phyloP scores from a whole-genome alignment of 164 flowering plant genomes.

The Hamamelis virginiana region DNA sequence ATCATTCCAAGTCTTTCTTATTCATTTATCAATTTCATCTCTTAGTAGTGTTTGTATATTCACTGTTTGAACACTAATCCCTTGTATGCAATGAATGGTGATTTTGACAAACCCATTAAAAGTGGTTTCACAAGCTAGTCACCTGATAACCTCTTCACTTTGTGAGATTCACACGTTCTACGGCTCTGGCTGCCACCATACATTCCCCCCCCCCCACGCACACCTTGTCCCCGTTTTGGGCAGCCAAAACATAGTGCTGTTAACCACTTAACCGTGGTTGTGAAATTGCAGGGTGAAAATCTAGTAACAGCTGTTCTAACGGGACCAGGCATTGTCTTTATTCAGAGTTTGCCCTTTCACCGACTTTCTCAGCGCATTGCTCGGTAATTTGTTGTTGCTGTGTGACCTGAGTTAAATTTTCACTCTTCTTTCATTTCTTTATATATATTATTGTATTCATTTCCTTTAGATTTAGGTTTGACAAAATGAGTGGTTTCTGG shows the following conservation, averaged over 20 bases:
- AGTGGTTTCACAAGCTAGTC: no score
- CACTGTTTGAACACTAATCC: no score
- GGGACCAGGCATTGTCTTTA: constrained; percentile 88
- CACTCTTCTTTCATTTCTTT: background rate
- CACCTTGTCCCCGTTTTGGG: background rate
- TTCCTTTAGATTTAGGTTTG: background rate
- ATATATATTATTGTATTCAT: background rate
- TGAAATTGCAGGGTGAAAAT: constrained; percentile 60
- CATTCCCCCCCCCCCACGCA: no score
- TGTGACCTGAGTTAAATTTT: background rate
- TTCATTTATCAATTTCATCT: no score
- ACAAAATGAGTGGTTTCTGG: constrained; percentile 6
- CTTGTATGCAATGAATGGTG: no score
- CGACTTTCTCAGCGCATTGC: constrained; percentile 83
- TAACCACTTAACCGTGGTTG: background rate
- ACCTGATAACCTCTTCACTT: no score
- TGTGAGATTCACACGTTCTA: background rate
- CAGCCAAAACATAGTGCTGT: background rate
- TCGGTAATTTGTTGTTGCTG: constrained; percentile 34
- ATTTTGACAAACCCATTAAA: no score
- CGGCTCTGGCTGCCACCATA: background rate
- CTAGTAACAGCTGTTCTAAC: constrained; percentile 64
- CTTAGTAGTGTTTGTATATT: no score
- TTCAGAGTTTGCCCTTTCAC: constrained; percentile 86
- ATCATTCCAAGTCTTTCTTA: no score